Evolutionary conservation across 768 basidiomycete genomes (phyloP), one percentile per base, ranked within the genome.

Genomic region (Podaxis sp.): DNA sequence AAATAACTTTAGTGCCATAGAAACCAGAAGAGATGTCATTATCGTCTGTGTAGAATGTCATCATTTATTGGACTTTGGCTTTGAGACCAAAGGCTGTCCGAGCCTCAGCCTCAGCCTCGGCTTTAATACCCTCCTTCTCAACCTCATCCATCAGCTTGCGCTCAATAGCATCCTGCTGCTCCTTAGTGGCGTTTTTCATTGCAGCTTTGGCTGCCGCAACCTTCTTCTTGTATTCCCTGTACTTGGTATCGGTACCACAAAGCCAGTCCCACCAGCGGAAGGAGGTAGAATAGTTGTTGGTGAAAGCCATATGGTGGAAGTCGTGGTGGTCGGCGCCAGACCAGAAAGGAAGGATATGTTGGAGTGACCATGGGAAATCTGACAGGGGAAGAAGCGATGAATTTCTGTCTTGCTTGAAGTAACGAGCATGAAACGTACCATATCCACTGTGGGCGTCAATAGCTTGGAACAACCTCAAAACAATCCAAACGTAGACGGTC

Each of bases 351-450:
- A 98, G 62, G 65, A 93, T 86, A 77, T 95, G 86, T 66, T 93
- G 89, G 58, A 98, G 80, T 4, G 93, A 95, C 95, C 95, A 98
- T 0, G 97, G 96, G 84, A 99, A 99, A 73, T 98, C 93, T 90
- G 47, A 5, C 40, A 4, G 44, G 46, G 32, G 36, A 16, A 27
- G 18, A 63, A 55, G 11, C 32, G 44, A 13, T 10, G 32, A 52
- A 35, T 42, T 21, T 47, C 14, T 47, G 10, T 13, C n/a, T 9
- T 14, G 4, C 55, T 28, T 23, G 25, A 6, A 9, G 6, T 18
- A 7, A 25, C 5, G 21, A 55, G 50, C 37, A 46, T 51, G 5
- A 40, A 1, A 77, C 83, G 1, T 55, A 92, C 91, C 94, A 72
- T 97, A 98, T 50, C 96, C 96, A 52, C 90, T 93, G 83, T 99